These are phyloP conservation scores for Pseudogymnoascus sp. DNA, from an alignment of 2,329 filamentous ascomycete species.

Conservation along the genomic window DNA sequence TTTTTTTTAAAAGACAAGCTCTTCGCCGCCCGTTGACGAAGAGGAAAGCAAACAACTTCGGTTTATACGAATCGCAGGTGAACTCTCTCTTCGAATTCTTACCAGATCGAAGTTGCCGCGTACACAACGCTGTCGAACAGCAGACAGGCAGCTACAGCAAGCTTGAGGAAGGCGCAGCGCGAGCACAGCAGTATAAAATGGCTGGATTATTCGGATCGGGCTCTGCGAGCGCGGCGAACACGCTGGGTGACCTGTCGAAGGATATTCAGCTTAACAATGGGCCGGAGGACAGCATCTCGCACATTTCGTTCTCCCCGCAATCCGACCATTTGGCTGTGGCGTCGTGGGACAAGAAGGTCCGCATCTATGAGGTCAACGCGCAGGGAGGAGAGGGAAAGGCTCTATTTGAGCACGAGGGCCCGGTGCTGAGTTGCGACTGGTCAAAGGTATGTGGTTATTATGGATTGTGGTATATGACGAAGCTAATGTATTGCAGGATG, in stretches of 20 bases:
- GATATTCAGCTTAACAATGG: constrained; percentile 73
- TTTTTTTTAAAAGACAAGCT: not conserved
- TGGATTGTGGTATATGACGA: constrained; percentile 6
- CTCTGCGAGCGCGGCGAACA: constrained; percentile 48
- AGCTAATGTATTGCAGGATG: constrained; percentile 55
- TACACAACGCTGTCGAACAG: not conserved
- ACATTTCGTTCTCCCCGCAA: constrained; percentile 71
- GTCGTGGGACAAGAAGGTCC: constrained; percentile 97
- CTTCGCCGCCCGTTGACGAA: not conserved
- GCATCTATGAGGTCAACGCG: constrained; percentile 84
- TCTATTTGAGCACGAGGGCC: constrained; percentile 75
- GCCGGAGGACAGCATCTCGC: constrained; percentile 84
- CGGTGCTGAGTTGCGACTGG: constrained; percentile 80
- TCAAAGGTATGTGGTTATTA: constrained; percentile 60
- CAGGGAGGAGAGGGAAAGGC: constrained; percentile 77
- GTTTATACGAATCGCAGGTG: not conserved
- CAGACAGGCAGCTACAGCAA: not conserved
- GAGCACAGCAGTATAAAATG: constrained; percentile 42
- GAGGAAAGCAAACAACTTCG: not conserved
- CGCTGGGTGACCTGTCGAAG: constrained; percentile 82
- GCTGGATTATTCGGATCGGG: constrained; percentile 53
- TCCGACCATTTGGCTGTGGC: constrained; percentile 79
- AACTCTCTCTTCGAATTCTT: not conserved
- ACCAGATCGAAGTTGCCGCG: not conserved
- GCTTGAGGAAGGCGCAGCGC: not conserved